Evolutionary conservation across 768 basidiomycete genomes (phyloP), one percentile per base, ranked within the genome.

Genomic region (Rhodotorula paludigena): DNA sequence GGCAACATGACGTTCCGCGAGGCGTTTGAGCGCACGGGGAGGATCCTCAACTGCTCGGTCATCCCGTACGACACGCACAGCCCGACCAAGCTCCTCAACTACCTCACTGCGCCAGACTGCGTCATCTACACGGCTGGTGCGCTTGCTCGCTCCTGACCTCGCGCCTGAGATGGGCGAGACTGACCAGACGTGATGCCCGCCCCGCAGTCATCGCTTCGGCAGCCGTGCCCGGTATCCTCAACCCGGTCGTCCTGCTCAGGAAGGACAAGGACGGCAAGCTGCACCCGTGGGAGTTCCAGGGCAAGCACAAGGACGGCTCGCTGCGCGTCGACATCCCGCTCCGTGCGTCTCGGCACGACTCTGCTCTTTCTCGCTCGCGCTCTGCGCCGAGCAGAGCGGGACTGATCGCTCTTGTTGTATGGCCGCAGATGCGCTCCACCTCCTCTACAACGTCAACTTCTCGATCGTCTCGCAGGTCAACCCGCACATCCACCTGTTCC

Each of bases 381-480:
- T n/a, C n/a, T n/a, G n/a, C n/a, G n/a, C n/a, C n/a, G n/a, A n/a
- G n/a, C n/a, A n/a, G n/a, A n/a, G n/a, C n/a, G 36, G 21, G 5
- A 15, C 42, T 30, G 20, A 32, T 18, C 20, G 0, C 21, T 11
- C 25, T 23, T 11, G 23, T 15, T 38, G 23, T 4, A 8, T 1
- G 3, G n/a, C n/a, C 30, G 18, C 52, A 71, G 69, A 75, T 36
- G 66, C 71, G 0, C 75, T 82, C 36, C 79, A 81, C 71, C 74
- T 80, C 28, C 77, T 81, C 33, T 82, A 81, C 80, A 82, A 82
- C 66, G 92, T 93, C 64, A 92, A 91, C 67, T 86, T 93, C 79
- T 89, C 90, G 7, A 87, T 97, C 58, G 94, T 98, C 48, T 90
- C 89, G 3, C 92, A 97, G 80, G 92, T 90, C 32, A 99, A 98